Percentiles rank a stretch among this genome's conserved stretches.
Conservation (phyloP, 1,284 basidiomycete species). For the Porodaedalea pini region DNA sequence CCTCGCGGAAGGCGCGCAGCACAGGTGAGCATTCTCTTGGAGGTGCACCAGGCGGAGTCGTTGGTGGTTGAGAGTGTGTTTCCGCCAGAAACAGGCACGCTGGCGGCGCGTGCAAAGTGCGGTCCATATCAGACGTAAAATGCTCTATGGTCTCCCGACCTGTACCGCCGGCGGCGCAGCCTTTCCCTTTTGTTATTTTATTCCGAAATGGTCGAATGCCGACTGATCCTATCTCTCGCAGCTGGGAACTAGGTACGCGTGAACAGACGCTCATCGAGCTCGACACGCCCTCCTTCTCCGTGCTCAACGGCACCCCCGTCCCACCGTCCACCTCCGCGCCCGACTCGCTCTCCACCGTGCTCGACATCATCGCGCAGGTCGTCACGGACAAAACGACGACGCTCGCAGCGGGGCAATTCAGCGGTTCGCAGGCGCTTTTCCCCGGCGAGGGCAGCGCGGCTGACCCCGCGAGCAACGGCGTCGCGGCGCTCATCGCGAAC, state of each 20-base stretch:
- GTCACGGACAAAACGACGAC: slow-evolving; percentile 46
- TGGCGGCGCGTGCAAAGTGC: no score
- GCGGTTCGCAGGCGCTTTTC: slow-evolving; percentile 50
- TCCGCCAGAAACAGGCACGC: no score
- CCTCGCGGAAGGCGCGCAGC: slow-evolving; percentile 44
- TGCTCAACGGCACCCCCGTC: slow-evolving; percentile 43
- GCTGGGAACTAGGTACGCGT: slow-evolving; percentile 83
- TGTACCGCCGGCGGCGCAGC: neutral
- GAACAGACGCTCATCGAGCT: slow-evolving; percentile 70
- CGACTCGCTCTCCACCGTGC: slow-evolving; percentile 41
- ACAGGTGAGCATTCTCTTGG: slow-evolving; percentile 45
- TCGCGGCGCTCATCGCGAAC: slow-evolving; percentile 76
- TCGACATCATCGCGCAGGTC: slow-evolving; percentile 53
- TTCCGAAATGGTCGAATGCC: no score
- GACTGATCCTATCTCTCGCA: slow-evolving; percentile 34
- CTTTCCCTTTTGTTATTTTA: neutral
- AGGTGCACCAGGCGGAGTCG: no score
- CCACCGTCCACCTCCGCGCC: slow-evolving; percentile 31
- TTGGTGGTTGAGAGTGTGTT: no score
- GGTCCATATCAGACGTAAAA: no score
- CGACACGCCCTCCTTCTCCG: slow-evolving; percentile 59
- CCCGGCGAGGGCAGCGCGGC: slow-evolving; percentile 61
- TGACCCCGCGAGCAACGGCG: slow-evolving; percentile 81
- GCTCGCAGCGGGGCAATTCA: slow-evolving; percentile 31
- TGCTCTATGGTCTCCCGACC: neutral